Percentiles rank a stretch among this genome's conserved stretches.
These are phyloP conservation scores for Porpolomopsis calyptriformis DNA, from an alignment of 768 basidiomycete species.

Conservation along the genomic window DNA sequence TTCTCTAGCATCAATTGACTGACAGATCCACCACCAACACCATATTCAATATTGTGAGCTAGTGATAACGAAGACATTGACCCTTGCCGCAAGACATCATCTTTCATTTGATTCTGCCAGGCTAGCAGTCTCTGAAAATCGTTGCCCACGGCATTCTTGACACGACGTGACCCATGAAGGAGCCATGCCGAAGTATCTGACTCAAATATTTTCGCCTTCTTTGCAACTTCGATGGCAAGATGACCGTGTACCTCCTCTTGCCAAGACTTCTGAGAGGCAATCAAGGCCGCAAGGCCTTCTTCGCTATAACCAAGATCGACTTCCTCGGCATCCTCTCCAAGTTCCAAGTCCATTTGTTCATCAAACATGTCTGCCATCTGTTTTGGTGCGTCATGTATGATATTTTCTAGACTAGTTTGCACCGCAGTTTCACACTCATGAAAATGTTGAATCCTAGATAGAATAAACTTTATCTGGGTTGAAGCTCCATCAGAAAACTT, in stretches of 20 bases:
- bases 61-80: too few species aligned
- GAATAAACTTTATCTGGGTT: constrained; percentile 2
- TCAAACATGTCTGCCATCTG: constrained; percentile 19
- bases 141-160: constrained; percentile 1
- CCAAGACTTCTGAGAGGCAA: neutral
- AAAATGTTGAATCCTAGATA: constrained; percentile 10
- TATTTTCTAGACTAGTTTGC: constrained; percentile 17
- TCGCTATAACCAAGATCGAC: neutral
- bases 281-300: neutral
- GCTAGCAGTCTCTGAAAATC: neutral
- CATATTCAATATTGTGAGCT: neutral
- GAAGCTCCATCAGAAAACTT: neutral
- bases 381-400: too few species aligned
- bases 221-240: constrained; percentile 9
- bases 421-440: constrained; percentile 8
- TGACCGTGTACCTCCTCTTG: constrained; percentile 10
- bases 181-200: constrained; percentile 6
- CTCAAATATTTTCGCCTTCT: constrained; percentile 10
- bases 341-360: neutral
- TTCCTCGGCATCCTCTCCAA: constrained; percentile 10
- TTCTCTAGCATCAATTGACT: neutral
- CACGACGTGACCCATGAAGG: neutral
- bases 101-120: neutral
- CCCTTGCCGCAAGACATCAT: neutral
- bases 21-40: neutral